A percentile compares a stretch with the other conserved stretches of the same genome.
These are phyloP conservation scores for Neophaeococcomyces aloes DNA, from an alignment of 2,329 filamentous ascomycete genomes.

Conservation along the genomic window DNA sequence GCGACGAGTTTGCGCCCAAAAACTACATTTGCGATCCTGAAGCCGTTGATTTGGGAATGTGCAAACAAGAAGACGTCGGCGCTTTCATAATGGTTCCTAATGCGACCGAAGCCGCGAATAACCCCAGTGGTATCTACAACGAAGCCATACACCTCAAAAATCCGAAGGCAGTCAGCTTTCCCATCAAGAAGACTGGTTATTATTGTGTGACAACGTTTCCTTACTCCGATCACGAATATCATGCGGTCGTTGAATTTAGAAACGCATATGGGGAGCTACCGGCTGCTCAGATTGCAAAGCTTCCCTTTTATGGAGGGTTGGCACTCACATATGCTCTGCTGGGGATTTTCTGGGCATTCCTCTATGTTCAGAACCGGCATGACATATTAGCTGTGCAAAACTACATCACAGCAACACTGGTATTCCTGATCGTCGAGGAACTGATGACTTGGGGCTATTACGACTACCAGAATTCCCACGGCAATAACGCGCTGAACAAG, in stretches of 20 bases:
- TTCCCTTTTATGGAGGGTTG: conserved; percentile 92
- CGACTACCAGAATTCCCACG: conserved; percentile 86
- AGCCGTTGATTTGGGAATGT: conserved; percentile 58
- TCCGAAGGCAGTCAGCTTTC: conserved; percentile 62
- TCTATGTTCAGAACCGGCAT: conserved; percentile 86
- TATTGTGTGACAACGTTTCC: conserved; percentile 80
- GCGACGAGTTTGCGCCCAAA: conserved; percentile 49
- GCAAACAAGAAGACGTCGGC: conserved; percentile 66
- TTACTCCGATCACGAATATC: conserved; percentile 59
- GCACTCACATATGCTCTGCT: conserved; percentile 89
- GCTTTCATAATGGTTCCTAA: conserved; percentile 74
- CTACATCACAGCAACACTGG: conserved; percentile 93
- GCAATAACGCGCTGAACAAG: conserved; percentile 71
- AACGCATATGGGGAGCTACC: conserved; percentile 95
- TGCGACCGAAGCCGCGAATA: conserved; percentile 59
- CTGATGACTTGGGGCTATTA: conserved; percentile 99
- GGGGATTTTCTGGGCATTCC: conserved; percentile 78
- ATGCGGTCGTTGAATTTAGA: conserved; percentile 76
- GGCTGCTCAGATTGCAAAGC: conserved; percentile 88
- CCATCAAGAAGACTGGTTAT: conserved; percentile 82
- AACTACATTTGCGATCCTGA: conserved; percentile 67
- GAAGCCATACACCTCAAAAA: conserved; percentile 73
- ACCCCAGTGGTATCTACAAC: conserved; percentile 54
- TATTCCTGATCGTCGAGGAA: conserved; percentile 92
- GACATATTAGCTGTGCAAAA: conserved; percentile 98